phyloP scores from a whole-genome alignment of 441 rosid species.

The Croton setiger region DNA sequence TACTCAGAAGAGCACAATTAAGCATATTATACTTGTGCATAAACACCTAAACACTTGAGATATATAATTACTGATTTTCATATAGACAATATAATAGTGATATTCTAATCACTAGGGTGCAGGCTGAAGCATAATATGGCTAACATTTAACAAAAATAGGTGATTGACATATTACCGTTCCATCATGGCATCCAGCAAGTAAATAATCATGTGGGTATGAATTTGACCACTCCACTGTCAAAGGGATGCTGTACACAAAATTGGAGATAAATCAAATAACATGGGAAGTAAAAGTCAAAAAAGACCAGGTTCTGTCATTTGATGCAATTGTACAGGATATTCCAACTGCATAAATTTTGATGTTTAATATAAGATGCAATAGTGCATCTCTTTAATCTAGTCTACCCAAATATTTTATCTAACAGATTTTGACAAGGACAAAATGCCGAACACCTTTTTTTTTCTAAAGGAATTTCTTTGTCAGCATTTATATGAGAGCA shows the following conservation, averaged over 20 bases:
- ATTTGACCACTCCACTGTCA: constrained; percentile 90
- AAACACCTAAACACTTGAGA: not conserved
- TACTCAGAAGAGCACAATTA: not conserved
- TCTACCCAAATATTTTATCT: not conserved
- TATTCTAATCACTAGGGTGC: not conserved
- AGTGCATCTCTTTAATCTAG: not conserved
- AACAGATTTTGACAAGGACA: not conserved
- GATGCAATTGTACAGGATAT: not conserved
- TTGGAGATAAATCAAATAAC: constrained; percentile 16
- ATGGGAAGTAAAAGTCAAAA: not conserved
- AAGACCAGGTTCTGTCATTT: not conserved
- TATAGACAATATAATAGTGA: not conserved
- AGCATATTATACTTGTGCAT: not conserved
- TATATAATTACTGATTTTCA: not conserved
- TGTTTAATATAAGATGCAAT: not conserved
- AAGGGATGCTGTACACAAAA: constrained; percentile 52
- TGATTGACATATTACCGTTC: constrained; percentile 47
- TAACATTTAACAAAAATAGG: constrained; percentile 10
- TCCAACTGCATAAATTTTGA: not conserved
- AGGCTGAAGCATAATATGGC: constrained; percentile 11
- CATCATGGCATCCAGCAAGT: constrained; percentile 96
- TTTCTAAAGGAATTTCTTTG: not conserved
- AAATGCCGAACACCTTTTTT: not conserved
- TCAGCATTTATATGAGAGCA: not conserved
- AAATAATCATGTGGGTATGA: constrained; percentile 59